phyloP scores from a whole-genome alignment of 2,329 filamentous ascomycete genomes.

The Biscogniauxia sp. region DNA sequence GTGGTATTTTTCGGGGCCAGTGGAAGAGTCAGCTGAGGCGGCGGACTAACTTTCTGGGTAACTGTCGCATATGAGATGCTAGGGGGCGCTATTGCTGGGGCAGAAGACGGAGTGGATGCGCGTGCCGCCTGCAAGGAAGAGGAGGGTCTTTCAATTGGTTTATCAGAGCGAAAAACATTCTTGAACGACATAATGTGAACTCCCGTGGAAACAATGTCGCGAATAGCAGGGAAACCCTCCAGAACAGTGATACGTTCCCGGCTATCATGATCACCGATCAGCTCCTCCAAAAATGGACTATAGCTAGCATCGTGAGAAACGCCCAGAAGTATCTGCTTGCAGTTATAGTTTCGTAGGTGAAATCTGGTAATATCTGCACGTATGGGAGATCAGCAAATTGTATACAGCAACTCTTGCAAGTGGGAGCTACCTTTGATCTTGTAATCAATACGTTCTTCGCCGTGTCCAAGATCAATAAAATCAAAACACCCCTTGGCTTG shows the following conservation, averaged over 20 bases:
- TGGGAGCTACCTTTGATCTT: slow-evolving; percentile 56
- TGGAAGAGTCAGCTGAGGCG: slow-evolving; percentile 44
- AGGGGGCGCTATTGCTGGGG: slow-evolving; percentile 22
- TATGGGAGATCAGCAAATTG: slow-evolving; percentile 5
- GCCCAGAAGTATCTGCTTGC: slow-evolving; percentile 60
- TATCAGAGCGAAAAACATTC: slow-evolving; percentile 54
- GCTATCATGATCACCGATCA: slow-evolving; percentile 44
- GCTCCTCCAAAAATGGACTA: slow-evolving; percentile 56
- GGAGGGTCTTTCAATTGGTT: slow-evolving; percentile 40
- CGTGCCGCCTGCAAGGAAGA: slow-evolving; percentile 18
- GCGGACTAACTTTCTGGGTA: slow-evolving; percentile 41
- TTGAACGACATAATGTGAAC: slow-evolving; percentile 47
- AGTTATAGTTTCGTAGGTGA: slow-evolving; percentile 60
- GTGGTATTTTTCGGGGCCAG: slow-evolving; percentile 34
- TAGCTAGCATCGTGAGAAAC: slow-evolving; percentile 62
- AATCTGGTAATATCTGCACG: slow-evolving; percentile 49
- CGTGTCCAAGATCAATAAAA: slow-evolving; percentile 61
- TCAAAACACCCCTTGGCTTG: slow-evolving; percentile 59
- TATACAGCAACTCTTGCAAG: background rate
- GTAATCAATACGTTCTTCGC: slow-evolving; percentile 56
- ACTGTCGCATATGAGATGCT: slow-evolving; percentile 41
- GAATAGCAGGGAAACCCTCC: slow-evolving; percentile 51
- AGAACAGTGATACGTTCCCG: slow-evolving; percentile 50
- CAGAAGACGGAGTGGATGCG: slow-evolving; percentile 23
- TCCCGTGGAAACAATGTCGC: slow-evolving; percentile 47